Percentiles rank a stretch among this genome's conserved stretches.
Conservation (phyloP, 2,329 filamentous ascomycete genomes). For the Calonectria pauciramosa region DNA sequence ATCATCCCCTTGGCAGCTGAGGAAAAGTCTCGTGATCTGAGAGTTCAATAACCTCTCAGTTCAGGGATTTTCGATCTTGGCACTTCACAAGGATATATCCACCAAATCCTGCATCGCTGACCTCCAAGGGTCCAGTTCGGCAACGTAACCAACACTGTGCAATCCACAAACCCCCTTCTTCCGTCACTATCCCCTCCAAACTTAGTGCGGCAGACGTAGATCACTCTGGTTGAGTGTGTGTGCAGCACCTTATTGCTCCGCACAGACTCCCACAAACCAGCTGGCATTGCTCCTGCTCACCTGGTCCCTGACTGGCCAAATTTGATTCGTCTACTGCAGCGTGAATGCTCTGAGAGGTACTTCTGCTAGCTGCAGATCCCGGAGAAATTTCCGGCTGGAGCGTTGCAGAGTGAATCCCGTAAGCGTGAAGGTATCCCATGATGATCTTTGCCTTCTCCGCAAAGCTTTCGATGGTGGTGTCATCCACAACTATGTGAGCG, state of each 20-base stretch:
- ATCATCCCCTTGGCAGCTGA: conserved; percentile 10
- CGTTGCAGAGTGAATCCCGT: conserved; percentile 80
- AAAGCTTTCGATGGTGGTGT: conserved; percentile 69
- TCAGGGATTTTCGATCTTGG: conserved; percentile 34
- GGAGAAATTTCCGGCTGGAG: conserved; percentile 72
- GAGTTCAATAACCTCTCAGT: conserved; percentile 3
- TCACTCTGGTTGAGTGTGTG: conserved; percentile 36
- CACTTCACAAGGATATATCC: conserved; percentile 25
- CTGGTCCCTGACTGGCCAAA: conserved; percentile 33
- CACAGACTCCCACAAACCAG: conserved; percentile 66
- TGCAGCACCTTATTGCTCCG: conserved; percentile 66
- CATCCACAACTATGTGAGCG: conserved; percentile 75
- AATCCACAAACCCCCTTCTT: conserved; percentile 30
- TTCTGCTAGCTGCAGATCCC: conserved; percentile 27
- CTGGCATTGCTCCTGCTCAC: conserved; percentile 58
- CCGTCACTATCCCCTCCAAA: conserved; percentile 21
- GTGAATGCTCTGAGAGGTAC: conserved; percentile 24
- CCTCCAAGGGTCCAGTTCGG: conserved; percentile 21
- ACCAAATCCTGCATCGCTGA: conserved; percentile 15
- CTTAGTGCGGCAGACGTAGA: conserved; percentile 24
- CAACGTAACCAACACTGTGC: conserved; percentile 20
- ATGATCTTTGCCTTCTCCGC: conserved; percentile 72
- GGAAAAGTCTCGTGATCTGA: conserved; percentile 19
- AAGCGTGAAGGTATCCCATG: conserved; percentile 78
- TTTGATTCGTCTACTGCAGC: conserved; percentile 28